A percentile compares a stretch with the other conserved stretches of the same genome.
phyloP scores from a whole-genome alignment of 75 land plant species.

The Gnetum montanum region DNA sequence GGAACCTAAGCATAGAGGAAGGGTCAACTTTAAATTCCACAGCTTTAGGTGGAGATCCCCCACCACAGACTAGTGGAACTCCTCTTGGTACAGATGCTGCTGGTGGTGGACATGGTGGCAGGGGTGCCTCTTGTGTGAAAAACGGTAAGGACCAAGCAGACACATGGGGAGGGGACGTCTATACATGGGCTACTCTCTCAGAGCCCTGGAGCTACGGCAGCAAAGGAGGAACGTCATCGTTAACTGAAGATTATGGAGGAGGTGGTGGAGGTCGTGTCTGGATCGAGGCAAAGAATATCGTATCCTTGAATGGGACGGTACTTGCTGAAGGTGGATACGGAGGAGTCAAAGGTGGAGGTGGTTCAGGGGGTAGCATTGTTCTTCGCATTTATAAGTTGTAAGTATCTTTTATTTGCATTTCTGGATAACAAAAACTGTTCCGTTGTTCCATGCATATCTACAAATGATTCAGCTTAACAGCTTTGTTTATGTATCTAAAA shows the following conservation, averaged over 20 bases:
- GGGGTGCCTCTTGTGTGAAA: conserved; percentile 73
- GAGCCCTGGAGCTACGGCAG: conserved; percentile 81
- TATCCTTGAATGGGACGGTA: conserved; percentile 56
- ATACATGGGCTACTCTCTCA: conserved; percentile 63
- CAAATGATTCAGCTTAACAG: too few species aligned
- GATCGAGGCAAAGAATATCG: conserved; percentile 17
- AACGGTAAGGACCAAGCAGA: conserved; percentile 65
- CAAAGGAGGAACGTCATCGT: conserved; percentile 65
- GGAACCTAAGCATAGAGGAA: conserved; percentile 31
- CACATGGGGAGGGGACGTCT: conserved; percentile 93
- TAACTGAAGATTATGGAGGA: conserved; percentile 66
- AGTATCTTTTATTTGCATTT: conserved; percentile 7
- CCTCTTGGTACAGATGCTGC: conserved; percentile 70
- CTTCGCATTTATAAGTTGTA: conserved; percentile 58
- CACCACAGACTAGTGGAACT: conserved; percentile 78
- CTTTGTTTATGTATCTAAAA: too few species aligned
- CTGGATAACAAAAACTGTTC: neutral
- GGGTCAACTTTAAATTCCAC: conserved; percentile 50
- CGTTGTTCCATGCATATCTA: too few species aligned
- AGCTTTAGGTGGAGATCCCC: conserved; percentile 71
- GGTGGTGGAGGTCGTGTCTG: conserved; percentile 70
- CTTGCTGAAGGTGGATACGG: conserved; percentile 87
- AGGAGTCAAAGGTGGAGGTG: conserved; percentile 81
- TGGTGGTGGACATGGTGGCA: conserved; percentile 91
- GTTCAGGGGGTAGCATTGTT: conserved; percentile 91